These are phyloP conservation scores for Dryas octopetala DNA, from an alignment of 306 rosid species.

Conservation along the genomic window DNA sequence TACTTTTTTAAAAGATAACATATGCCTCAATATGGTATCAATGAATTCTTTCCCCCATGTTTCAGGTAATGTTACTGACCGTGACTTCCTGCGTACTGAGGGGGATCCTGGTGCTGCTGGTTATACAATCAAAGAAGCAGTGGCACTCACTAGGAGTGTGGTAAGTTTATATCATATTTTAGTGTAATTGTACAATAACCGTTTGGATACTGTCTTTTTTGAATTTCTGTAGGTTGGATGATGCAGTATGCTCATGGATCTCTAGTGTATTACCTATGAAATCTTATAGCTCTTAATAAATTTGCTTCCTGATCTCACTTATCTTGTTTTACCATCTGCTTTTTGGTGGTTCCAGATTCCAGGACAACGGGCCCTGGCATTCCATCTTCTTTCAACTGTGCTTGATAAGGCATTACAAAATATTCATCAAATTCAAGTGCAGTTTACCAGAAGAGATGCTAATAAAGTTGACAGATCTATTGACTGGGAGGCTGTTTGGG, in stretches of 20 bases:
- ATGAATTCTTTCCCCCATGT: background rate
- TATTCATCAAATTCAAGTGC: conserved; percentile 44
- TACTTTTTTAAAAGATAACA: background rate
- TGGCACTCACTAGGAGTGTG: conserved; percentile 84
- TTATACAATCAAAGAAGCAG: conserved; percentile 90
- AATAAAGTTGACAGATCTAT: conserved; percentile 41
- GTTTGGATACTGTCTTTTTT: conserved; percentile 10
- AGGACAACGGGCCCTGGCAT: conserved; percentile 83
- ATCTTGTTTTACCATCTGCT: background rate
- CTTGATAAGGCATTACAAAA: conserved; percentile 70
- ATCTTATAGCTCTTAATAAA: conserved; percentile 6
- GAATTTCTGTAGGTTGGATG: conserved; percentile 13
- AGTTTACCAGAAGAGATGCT: conserved; percentile 34
- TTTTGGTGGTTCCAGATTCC: conserved; percentile 58
- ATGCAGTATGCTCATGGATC: conserved; percentile 11
- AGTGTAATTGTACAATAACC: background rate
- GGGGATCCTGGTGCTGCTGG: conserved; percentile 93
- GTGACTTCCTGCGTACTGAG: conserved; percentile 85
- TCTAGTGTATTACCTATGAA: background rate
- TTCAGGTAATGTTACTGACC: conserved; percentile 51
- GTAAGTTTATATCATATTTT: conserved; percentile 45
- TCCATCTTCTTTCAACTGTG: conserved; percentile 65
- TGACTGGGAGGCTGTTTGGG: conserved; percentile 96
- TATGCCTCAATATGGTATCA: background rate
- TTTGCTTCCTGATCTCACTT: conserved; percentile 9